These are phyloP conservation scores for Cutaneotrichosporon cyanovorans DNA, from an alignment of 1,284 basidiomycete species.

Conservation along the genomic window DNA sequence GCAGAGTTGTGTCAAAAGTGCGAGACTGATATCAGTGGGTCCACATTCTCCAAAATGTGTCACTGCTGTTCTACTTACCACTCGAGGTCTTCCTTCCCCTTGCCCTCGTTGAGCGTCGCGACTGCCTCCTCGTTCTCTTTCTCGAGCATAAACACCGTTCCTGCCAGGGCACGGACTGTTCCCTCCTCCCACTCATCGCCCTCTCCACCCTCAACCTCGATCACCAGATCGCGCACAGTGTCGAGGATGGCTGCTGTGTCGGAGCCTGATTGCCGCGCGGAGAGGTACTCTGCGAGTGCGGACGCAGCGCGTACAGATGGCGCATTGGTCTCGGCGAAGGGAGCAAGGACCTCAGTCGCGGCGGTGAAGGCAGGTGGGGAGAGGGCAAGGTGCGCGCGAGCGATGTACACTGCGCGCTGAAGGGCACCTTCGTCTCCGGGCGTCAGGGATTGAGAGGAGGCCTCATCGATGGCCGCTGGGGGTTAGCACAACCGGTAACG, in stretches of 20 bases:
- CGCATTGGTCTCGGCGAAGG: conserved; percentile 49
- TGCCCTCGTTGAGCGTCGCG: conserved; percentile 67
- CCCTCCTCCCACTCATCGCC: conserved; percentile 60
- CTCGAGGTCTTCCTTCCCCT: conserved; percentile 68
- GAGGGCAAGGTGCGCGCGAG: conserved; percentile 73
- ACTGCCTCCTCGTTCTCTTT: conserved; percentile 84
- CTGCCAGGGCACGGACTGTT: conserved; percentile 67
- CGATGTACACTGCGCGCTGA: conserved; percentile 62
- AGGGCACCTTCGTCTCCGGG: conserved; percentile 38
- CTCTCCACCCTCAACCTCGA: conserved; percentile 70
- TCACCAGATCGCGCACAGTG: conserved; percentile 70
- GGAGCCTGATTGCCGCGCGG: conserved; percentile 11
- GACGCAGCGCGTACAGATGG: conserved; percentile 63
- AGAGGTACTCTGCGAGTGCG: conserved; percentile 62
- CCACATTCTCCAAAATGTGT: no score
- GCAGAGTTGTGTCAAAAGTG: conserved; percentile 73
- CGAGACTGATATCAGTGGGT: conserved; percentile 52
- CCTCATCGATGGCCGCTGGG: conserved; percentile 41
- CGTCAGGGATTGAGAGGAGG: conserved; percentile 26
- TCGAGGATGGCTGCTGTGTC: conserved; percentile 53
- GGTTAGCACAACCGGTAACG: neutral
- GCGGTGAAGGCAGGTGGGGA: conserved; percentile 55
- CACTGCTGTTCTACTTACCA: conserved; percentile 58
- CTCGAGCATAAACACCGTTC: conserved; percentile 71
- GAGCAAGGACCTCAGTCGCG: conserved; percentile 51